Evolutionary conservation across 108 stramenopile species (phyloP).

Genomic region (Cyclotella kingstonii): DNA sequence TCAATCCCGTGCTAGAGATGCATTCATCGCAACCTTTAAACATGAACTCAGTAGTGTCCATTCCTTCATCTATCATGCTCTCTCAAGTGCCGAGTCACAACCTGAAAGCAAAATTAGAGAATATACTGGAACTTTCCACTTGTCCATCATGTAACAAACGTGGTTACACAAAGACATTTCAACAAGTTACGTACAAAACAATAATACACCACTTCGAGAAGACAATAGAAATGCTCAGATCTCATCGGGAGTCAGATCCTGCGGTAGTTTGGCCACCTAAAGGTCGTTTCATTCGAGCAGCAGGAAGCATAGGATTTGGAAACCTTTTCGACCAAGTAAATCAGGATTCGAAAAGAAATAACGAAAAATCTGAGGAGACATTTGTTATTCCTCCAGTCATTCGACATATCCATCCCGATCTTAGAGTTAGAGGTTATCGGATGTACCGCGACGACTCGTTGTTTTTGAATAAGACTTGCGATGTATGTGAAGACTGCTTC

Average conservation of each 20-base stretch:
- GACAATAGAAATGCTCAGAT: slow-evolving; percentile 50
- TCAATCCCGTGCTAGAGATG: background rate
- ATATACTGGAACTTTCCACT: slow-evolving; percentile 26
- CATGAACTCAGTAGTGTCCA: slow-evolving; percentile 57
- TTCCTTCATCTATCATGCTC: slow-evolving; percentile 56
- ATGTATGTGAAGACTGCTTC: slow-evolving; percentile 78
- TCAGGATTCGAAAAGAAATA: too few species aligned
- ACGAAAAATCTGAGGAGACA: slow-evolving; percentile 28
- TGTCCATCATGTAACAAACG: slow-evolving; percentile 63
- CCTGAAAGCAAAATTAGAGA: slow-evolving; percentile 29
- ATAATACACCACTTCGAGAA: slow-evolving; percentile 78
- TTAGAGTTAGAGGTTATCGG: slow-evolving; percentile 50
- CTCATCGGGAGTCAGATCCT: slow-evolving; percentile 28
- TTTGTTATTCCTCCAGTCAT: slow-evolving; percentile 74
- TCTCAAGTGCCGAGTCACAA: slow-evolving; percentile 58
- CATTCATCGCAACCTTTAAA: slow-evolving; percentile 45
- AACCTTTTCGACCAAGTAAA: slow-evolving; percentile 21
- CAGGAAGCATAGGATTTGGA: slow-evolving; percentile 82
- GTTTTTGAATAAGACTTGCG: slow-evolving; percentile 70
- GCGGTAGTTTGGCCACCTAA: slow-evolving; percentile 66
- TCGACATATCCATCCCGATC: slow-evolving; percentile 59
- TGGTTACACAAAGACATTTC: slow-evolving; percentile 43
- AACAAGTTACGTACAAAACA: slow-evolving; percentile 73
- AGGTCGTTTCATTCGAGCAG: slow-evolving; percentile 57
- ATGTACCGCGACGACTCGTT: slow-evolving; percentile 70